phyloP scores from a whole-genome alignment of 805 yeast genomes.

The Diddensiella caesifluorescens region DNA sequence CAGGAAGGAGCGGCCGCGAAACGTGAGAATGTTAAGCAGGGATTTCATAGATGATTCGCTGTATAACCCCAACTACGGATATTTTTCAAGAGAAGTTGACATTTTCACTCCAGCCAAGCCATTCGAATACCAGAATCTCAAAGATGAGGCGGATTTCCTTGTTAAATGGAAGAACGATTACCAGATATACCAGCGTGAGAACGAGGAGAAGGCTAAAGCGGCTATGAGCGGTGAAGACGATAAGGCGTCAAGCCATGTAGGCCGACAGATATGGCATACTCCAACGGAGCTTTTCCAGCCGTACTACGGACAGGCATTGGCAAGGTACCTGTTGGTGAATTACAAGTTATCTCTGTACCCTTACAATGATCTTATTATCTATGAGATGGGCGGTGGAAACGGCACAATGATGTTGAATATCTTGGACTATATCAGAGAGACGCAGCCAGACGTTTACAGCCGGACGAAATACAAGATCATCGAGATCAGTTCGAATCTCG shows the following conservation, averaged over 20 bases:
- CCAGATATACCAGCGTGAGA: constrained; percentile 40
- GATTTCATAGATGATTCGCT: constrained; percentile 83
- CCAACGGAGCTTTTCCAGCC: constrained; percentile 84
- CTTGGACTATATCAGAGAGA: constrained; percentile 53
- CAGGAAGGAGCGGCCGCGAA: constrained; percentile 46
- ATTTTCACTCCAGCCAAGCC: constrained; percentile 66
- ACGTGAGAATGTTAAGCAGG: constrained; percentile 63
- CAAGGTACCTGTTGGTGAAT: constrained; percentile 68
- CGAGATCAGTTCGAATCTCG: constrained; percentile 63
- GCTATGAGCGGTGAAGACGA: constrained; percentile 5
- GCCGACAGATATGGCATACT: constrained; percentile 74
- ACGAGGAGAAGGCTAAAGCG: constrained; percentile 19
- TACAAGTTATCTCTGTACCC: constrained; percentile 66
- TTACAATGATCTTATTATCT: constrained; percentile 64
- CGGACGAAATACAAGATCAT: constrained; percentile 65
- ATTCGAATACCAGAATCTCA: constrained; percentile 52
- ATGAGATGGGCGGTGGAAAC: constrained; percentile 89
- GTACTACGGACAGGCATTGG: constrained; percentile 78
- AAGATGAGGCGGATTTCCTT: constrained; percentile 65
- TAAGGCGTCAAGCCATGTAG: constrained; percentile 32
- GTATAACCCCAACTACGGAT: constrained; percentile 78
- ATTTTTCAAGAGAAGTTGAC: constrained; percentile 71
- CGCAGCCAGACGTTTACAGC: constrained; percentile 68
- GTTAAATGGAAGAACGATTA: constrained; percentile 56
- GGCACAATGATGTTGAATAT: constrained; percentile 80